Conservation (phyloP, 2,329 filamentous ascomycete genomes). For the Phyllachora maydis region DNA sequence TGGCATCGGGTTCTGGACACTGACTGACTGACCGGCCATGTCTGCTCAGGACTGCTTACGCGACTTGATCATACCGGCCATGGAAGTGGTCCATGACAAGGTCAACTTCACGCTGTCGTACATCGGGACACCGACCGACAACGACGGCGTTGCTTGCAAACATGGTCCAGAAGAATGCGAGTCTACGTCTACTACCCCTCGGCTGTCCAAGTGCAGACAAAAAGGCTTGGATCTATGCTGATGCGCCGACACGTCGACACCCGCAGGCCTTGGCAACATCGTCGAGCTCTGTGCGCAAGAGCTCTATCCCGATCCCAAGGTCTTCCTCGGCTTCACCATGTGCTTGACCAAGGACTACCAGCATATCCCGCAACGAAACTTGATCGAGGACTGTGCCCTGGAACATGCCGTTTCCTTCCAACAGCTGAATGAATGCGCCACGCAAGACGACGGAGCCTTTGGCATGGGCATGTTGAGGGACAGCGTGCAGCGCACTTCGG, state of each 20-base stretch:
- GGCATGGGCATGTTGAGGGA: constrained; percentile 45
- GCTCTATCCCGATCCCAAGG: constrained; percentile 69
- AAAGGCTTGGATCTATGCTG: background rate
- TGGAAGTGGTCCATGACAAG: constrained; percentile 64
- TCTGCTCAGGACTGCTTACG: constrained; percentile 50
- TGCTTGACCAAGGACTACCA: constrained; percentile 62
- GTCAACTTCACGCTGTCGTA: constrained; percentile 84
- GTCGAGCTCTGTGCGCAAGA: constrained; percentile 77
- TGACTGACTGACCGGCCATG: constrained; percentile 1
- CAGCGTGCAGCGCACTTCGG: constrained; percentile 42
- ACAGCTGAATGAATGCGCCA: constrained; percentile 63
- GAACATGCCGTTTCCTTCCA: constrained; percentile 79
- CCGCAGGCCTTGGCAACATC: constrained; percentile 65
- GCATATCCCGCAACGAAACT: constrained; percentile 54
- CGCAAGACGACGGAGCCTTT: constrained; percentile 51
- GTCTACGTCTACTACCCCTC: too few species aligned
- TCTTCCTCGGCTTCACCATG: constrained; percentile 81
- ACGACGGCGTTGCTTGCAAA: constrained; percentile 71
- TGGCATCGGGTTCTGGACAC: background rate
- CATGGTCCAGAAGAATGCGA: constrained; percentile 70
- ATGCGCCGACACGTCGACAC: background rate
- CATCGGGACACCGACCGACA: constrained; percentile 58
- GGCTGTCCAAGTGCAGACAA: background rate
- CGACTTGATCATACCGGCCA: constrained; percentile 63
- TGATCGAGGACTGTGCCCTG: constrained; percentile 72